phyloP scores from a whole-genome alignment of 768 basidiomycete species.

The Flagelloscypha sp. region DNA sequence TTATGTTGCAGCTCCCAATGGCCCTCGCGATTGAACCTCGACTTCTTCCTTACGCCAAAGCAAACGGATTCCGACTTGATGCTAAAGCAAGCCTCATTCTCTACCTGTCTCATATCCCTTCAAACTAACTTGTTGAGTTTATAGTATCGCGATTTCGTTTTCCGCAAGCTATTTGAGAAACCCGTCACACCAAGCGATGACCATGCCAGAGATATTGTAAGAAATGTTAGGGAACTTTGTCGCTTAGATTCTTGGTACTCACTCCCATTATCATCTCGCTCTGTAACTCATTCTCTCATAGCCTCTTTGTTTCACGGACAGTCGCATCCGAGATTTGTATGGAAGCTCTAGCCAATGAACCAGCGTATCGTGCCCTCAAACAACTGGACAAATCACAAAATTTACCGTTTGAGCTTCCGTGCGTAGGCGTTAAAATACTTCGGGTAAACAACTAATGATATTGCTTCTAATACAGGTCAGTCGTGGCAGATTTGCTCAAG shows the following conservation, averaged over 20 bases:
- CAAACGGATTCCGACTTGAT: slow-evolving; percentile 75
- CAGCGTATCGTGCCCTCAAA: slow-evolving; percentile 63
- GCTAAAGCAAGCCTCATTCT: slow-evolving; percentile 42
- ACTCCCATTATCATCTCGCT: not conserved
- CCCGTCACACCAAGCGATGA: slow-evolving; percentile 37
- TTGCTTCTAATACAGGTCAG: slow-evolving; percentile 24
- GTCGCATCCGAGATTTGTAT: slow-evolving; percentile 80
- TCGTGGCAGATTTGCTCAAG: slow-evolving; percentile 63
- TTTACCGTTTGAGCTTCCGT: slow-evolving; percentile 64
- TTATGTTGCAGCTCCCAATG: slow-evolving; percentile 71
- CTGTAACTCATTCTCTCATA: slow-evolving; percentile 18
- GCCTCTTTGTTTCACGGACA: slow-evolving; percentile 77
- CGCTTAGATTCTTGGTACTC: slow-evolving; percentile 59
- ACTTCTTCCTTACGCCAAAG: slow-evolving; percentile 59
- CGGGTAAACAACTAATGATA: slow-evolving; percentile 9
- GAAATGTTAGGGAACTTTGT: slow-evolving; percentile 65
- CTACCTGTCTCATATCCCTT: slow-evolving; percentile 6
- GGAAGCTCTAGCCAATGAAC: slow-evolving; percentile 67
- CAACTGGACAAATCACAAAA: slow-evolving; percentile 54
- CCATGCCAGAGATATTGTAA: slow-evolving; percentile 52
- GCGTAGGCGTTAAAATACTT: slow-evolving; percentile 16
- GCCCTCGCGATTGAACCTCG: slow-evolving; percentile 71
- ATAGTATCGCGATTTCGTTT: slow-evolving; percentile 80
- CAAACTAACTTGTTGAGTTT: slow-evolving; percentile 4
- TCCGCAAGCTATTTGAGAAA: slow-evolving; percentile 79